Conservation (phyloP, 441 rosid genomes). For the Rhodomyrtus psidioides region DNA sequence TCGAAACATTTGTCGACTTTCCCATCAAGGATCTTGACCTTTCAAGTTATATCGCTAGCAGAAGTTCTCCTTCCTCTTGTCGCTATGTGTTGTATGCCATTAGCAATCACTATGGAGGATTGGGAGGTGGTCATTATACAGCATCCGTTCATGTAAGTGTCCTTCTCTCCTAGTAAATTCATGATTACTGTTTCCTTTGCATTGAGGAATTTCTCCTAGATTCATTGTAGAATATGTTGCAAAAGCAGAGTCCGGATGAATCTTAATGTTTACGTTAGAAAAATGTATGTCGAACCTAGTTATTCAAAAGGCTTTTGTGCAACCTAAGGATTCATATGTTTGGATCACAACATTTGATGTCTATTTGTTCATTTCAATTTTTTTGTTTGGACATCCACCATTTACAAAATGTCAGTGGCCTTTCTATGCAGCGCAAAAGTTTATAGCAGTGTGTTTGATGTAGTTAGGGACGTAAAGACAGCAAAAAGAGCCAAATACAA, state of each 20-base stretch:
- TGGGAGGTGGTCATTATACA: conserved; percentile 85
- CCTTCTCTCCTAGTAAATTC: not conserved
- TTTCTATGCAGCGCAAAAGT: not conserved
- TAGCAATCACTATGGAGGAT: conserved; percentile 74
- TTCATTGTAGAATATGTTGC: not conserved
- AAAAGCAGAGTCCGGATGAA: not conserved
- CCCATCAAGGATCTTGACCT: conserved; percentile 62
- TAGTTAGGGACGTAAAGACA: not conserved
- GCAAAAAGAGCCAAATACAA: not conserved
- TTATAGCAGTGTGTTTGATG: not conserved
- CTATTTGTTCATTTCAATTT: not conserved
- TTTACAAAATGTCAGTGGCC: not conserved
- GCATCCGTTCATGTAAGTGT: conserved; percentile 76
- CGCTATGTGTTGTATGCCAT: conserved; percentile 63
- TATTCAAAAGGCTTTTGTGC: not conserved
- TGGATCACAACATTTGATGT: not conserved
- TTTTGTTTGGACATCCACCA: not conserved
- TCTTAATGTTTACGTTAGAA: not conserved
- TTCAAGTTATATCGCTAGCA: conserved; percentile 42
- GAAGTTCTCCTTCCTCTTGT: conserved; percentile 28
- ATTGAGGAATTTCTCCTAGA: not conserved
- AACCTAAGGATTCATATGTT: not conserved
- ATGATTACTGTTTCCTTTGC: not conserved
- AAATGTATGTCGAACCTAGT: not conserved
- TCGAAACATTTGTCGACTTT: conserved; percentile 69